Percentiles rank a stretch among this genome's conserved stretches.
Evolutionary conservation across 1,284 basidiomycete species (phyloP).

Genomic region (Cryptococcus sp.): DNA sequence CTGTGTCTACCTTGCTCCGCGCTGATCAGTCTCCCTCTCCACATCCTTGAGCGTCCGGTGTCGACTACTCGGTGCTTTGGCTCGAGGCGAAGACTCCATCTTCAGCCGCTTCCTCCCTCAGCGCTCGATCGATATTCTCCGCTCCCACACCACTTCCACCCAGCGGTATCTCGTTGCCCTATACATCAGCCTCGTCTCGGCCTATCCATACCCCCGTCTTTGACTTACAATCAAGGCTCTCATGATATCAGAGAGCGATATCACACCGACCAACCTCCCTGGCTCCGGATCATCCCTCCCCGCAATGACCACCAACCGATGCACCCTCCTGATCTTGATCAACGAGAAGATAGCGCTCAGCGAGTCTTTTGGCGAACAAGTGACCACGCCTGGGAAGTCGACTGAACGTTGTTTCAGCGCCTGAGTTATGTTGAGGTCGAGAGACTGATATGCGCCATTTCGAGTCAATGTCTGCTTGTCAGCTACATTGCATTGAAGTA

Average conservation of each 20-base stretch:
- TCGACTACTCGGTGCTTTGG: conserved; percentile 1
- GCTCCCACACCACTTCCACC: conserved; percentile 42
- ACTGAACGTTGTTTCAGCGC: conserved; percentile 84
- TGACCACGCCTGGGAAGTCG: conserved; percentile 94
- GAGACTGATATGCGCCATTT: conserved; percentile 86
- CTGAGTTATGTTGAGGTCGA: conserved; percentile 92
- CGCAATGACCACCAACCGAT: conserved; percentile 82
- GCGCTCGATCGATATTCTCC: conserved; percentile 33
- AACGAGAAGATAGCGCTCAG: conserved; percentile 87
- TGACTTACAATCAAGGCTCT: conserved; percentile 65
- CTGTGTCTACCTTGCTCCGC: not conserved
- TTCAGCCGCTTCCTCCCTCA: conserved; percentile 31
- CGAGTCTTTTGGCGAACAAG: conserved; percentile 89
- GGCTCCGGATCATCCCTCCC: conserved; percentile 48
- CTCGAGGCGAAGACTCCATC: conserved; percentile 8
- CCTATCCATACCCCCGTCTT: not conserved
- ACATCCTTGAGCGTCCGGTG: too few species aligned
- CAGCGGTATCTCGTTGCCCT: conserved; percentile 33
- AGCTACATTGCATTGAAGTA: not conserved
- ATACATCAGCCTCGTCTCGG: not conserved
- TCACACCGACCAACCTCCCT: conserved; percentile 77
- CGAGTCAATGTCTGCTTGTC: conserved; percentile 74
- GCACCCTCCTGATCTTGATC: conserved; percentile 87
- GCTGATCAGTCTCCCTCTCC: too few species aligned
- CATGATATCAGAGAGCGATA: conserved; percentile 85